Conservation (phyloP, 345 rosid genomes). For the Cochlearia excelsa region DNA sequence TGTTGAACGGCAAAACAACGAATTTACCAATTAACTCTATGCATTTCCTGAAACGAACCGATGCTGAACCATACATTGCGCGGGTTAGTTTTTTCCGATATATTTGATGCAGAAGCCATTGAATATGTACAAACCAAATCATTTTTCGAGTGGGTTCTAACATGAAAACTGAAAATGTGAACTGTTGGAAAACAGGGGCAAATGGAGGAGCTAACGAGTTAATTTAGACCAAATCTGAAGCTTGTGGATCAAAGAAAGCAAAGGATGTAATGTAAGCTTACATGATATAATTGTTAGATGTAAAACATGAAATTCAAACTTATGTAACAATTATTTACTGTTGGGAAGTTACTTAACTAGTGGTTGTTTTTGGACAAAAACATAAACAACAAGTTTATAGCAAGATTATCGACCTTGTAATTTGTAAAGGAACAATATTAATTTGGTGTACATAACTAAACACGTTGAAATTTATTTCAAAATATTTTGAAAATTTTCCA, state of each 20-base stretch:
- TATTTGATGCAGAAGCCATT: not conserved
- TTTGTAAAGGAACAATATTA: no score
- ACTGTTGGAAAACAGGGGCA: constrained; percentile 51
- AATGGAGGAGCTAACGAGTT: constrained; percentile 82
- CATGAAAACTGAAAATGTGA: not conserved
- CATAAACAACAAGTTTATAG: no score
- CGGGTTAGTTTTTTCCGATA: constrained; percentile 49
- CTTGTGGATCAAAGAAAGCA: not conserved
- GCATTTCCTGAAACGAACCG: constrained; percentile 93
- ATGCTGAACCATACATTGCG: constrained; percentile 80
- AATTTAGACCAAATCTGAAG: constrained; percentile 33
- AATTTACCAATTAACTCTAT: constrained; percentile 78
- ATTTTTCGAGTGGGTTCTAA: not conserved
- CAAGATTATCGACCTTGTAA: no score
- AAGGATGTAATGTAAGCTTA: no score
- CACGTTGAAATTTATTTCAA: no score
- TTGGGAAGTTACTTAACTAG: no score
- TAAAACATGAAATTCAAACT: no score
- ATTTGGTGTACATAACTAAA: no score
- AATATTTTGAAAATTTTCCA: no score
- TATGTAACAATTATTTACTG: no score
- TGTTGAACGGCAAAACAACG: constrained; percentile 66
- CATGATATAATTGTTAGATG: no score
- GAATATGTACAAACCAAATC: constrained; percentile 16
- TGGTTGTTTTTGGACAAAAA: no score